Evolutionary conservation across 192 early-diverging fungal species (phyloP), one percentile per base, ranked within the genome.

Genomic region (Rhizoclosmatium sp.): DNA sequence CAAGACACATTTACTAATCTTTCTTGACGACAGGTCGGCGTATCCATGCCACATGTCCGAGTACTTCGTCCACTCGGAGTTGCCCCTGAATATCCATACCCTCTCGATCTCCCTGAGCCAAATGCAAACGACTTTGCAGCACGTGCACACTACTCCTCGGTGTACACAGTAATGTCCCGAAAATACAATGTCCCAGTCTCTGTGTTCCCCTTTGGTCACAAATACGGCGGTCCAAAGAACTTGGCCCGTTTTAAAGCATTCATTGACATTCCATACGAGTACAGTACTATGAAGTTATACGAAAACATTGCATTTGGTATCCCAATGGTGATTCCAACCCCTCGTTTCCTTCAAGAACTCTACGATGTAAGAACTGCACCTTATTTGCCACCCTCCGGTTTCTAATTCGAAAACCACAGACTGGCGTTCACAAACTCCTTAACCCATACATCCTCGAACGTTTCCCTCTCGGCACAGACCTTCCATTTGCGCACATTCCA

Each of bases 221-320:
- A 75, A 45, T 78, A 78, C 44, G 76, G 76, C 47, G 76, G 76
- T 41, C 76, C 76, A n/a, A 78, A 69, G 45, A 78, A 68, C 46
- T 44, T 78, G 65, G 40, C 60, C 14, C 31, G 14, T 7, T 78
- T 70, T 42, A 78, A 71, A 31, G 76, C 67, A 2, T 78, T 66
- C 7, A 78, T 78, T 39, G 76, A 78, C 47, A 71, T 78, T 59
- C 76, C 76, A 4, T 78, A 78, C 76, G 69, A 78, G 45, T 71
- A 68, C 44, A 71, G 67, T 46, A 65, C 51, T 12, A 78, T 78
- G 76, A 78, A 78, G 47, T 70, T 78, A 14, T 78, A 78, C 69
- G 76, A 78, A 48, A 78, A 78, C 59, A 78, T 78, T 59, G 69
- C 66, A 23, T 78, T 72, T 47, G 69, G 69, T 49, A 65, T 78